Base-by-base conservation (phyloP, 768 basidiomycete genomes). In the Gloeopeniophorella convolvens region DNA sequence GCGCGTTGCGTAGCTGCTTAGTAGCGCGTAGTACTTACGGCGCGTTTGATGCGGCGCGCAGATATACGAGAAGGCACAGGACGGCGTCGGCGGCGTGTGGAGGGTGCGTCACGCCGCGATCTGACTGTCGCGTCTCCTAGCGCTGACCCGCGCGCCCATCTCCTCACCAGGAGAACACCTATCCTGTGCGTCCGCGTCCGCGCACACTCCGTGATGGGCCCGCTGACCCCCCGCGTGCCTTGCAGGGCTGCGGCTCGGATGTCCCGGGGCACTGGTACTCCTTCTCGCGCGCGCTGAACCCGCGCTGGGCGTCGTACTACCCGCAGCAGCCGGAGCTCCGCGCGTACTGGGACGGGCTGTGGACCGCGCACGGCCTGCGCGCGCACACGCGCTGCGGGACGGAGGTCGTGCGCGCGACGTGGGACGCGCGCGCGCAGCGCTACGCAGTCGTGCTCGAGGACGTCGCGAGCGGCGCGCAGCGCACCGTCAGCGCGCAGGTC, bases 61-160 rank as follows among this genome's bases (percentile, higher is more conserved):
- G 69, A 66, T 69, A 31, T 66, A 67, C 48, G 68, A 69, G 44
- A 60, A 62, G 42, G 48, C 59, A 4, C 46, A 24, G 4, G 42
- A 46, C 6, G 63, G 57, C 18, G 49, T 68, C 12, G 63, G 63
- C 3, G 63, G 63, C 10, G 64, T 63, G 3, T 65, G 63, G 63
- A 48, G 57, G 43, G 63, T 64, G 33, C 23, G 52, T 41, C 5
- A 15, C n/a, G n/a, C n/a, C n/a, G n/a, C n/a, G n/a, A n/a, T n/a
- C n/a, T n/a, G n/a, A n/a, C n/a, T n/a, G n/a, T n/a, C n/a, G n/a
- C n/a, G n/a, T n/a, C n/a, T n/a, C n/a, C n/a, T n/a, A n/a, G n/a
- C n/a, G n/a, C n/a, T n/a, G n/a, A 15, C 24, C 9, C 24, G 24
- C 10, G 16, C 39, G 23, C 24, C 39, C 4, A 26, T n/a, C 23